Percentiles rank a stretch among this genome's conserved stretches.
Evolutionary conservation across 1,284 basidiomycete species (phyloP).

Genomic region (Tilletia indica): DNA sequence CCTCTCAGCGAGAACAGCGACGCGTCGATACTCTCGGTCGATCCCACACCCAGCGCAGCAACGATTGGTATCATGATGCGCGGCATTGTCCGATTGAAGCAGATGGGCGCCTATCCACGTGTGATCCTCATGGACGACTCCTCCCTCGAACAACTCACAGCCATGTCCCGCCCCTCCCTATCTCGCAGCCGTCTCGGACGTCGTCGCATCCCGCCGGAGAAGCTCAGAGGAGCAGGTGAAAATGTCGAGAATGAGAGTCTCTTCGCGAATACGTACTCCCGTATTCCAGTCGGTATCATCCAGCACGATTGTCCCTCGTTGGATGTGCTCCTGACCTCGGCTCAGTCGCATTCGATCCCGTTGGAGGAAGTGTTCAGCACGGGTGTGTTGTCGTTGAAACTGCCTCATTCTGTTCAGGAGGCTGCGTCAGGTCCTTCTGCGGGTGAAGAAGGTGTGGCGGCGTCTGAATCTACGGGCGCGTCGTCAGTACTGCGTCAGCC

Average conservation of each 20-base stretch:
- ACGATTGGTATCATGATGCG: constrained; percentile 43
- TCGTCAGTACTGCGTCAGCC: background rate
- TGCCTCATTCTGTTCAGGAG: too few species aligned
- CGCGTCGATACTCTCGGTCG: constrained; percentile 24
- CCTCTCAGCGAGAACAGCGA: background rate
- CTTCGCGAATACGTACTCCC: background rate
- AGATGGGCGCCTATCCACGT: constrained; percentile 30
- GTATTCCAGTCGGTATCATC: constrained; percentile 1
- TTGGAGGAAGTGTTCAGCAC: background rate
- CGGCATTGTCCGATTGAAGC: constrained; percentile 41
- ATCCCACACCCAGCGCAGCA: constrained; percentile 38
- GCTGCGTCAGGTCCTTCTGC: too few species aligned
- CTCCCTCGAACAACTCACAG: background rate
- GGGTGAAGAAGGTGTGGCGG: too few species aligned
- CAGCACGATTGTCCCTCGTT: background rate
- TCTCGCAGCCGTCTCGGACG: background rate
- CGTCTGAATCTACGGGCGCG: too few species aligned
- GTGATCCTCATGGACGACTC: background rate
- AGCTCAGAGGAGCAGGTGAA: background rate
- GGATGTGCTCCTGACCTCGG: background rate
- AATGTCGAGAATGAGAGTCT: background rate
- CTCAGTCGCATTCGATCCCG: background rate
- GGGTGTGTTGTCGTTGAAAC: too few species aligned
- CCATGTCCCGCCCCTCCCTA: background rate
- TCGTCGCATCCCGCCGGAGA: too few species aligned